A percentile compares a stretch with the other conserved stretches of the same genome.
Conservation (phyloP, 805 yeast genomes). For the Wickerhamomyces strasburgensis region DNA sequence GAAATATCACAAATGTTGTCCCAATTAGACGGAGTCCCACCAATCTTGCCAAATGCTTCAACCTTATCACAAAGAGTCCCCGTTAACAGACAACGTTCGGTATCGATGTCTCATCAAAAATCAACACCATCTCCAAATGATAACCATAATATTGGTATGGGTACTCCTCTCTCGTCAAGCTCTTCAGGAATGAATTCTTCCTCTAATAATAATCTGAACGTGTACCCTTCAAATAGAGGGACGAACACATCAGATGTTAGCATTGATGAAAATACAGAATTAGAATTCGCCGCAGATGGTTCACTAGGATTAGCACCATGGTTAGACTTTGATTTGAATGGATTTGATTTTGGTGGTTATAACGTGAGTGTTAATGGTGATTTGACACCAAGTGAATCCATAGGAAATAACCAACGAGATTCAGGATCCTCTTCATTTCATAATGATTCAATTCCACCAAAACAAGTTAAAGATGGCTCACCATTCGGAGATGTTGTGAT, state of each 20-base stretch:
- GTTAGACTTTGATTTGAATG: conserved; percentile 39
- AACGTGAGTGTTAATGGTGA: conserved; percentile 9
- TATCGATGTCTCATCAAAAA: conserved; percentile 10
- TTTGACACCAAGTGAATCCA: conserved; percentile 3
- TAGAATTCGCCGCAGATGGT: conserved; percentile 77
- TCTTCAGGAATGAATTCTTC: not conserved
- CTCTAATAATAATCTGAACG: too few relatives aligned
- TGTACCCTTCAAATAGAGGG: too few relatives aligned
- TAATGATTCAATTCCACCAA: too few relatives aligned
- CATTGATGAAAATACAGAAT: conserved; percentile 24
- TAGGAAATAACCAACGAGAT: not conserved
- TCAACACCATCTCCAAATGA: conserved; percentile 4
- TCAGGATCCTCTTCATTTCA: too few relatives aligned
- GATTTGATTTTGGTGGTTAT: conserved; percentile 6
- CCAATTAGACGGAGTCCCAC: conserved; percentile 23
- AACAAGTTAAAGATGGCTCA: not conserved
- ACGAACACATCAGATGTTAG: conserved; percentile 6
- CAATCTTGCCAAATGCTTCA: conserved; percentile 17
- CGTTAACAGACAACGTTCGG: conserved; percentile 9
- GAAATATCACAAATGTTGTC: conserved; percentile 24
- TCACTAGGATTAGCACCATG: conserved; percentile 72
- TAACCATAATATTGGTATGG: conserved; percentile 4
- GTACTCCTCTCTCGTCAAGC: not conserved
- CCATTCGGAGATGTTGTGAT: not conserved
- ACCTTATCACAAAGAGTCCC: conserved; percentile 10